Conservation (phyloP, 2,329 filamentous ascomycete species). For the Pezicula rhizophila region DNA sequence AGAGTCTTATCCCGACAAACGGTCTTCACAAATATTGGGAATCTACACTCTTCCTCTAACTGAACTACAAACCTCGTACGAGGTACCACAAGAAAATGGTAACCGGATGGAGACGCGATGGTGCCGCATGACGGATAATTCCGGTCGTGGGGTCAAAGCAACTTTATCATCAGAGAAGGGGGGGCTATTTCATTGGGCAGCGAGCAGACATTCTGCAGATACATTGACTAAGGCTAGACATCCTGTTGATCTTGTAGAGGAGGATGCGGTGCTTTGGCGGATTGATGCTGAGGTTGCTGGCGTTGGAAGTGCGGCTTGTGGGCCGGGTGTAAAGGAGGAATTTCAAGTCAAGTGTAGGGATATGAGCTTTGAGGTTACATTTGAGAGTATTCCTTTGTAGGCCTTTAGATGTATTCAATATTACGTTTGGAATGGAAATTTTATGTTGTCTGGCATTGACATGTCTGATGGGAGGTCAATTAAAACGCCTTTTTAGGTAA, state of each 20-base stretch:
- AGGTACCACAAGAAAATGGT: constrained; percentile 63
- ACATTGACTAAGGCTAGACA: constrained; percentile 54
- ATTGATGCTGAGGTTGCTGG: constrained; percentile 40
- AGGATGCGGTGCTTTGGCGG: constrained; percentile 35
- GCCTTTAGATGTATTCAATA: background rate
- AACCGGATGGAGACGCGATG: constrained; percentile 57
- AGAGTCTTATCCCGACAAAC: constrained; percentile 62
- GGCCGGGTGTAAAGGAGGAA: constrained; percentile 41
- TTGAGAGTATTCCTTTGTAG: constrained; percentile 25
- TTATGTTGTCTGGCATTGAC: no score
- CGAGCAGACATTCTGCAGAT: constrained; percentile 40
- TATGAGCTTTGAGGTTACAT: constrained; percentile 35
- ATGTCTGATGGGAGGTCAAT: no score
- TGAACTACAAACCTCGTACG: constrained; percentile 52
- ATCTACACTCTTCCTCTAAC: constrained; percentile 42
- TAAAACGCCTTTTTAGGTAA: no score
- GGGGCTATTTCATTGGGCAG: constrained; percentile 26
- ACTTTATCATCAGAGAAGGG: background rate
- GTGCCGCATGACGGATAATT: constrained; percentile 32
- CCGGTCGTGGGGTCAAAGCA: constrained; percentile 9
- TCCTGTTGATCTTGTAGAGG: constrained; percentile 53
- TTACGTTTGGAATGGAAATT: no score
- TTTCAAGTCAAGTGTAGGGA: constrained; percentile 36
- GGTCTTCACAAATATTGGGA: constrained; percentile 51
- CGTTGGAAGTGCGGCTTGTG: constrained; percentile 43